phyloP scores from a whole-genome alignment of 1,139 yeast species.

The Torulaspora globosa region DNA sequence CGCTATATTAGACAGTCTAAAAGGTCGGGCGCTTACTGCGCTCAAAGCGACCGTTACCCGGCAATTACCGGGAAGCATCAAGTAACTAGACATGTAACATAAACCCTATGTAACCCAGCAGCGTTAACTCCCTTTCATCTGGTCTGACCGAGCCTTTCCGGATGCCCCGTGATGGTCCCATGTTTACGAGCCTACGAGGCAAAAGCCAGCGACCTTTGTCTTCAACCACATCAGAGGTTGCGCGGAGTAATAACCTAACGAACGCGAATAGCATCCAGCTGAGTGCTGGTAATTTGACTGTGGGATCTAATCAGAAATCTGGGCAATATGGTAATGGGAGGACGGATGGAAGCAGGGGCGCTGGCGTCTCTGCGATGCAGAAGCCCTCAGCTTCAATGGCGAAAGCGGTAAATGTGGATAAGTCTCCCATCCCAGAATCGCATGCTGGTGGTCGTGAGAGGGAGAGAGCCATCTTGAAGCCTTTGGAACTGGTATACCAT shows the following conservation, averaged over 20 bases:
- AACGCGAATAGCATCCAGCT: conserved; percentile 24
- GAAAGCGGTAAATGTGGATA: background rate
- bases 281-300: conserved; percentile 24
- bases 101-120: background rate
- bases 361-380: conserved; percentile 7
- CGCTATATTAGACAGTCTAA: conserved; percentile 3
- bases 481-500: conserved; percentile 66
- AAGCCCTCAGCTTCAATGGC: background rate
- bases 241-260: conserved; percentile 20
- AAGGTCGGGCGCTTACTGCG: background rate
- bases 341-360: conserved; percentile 3
- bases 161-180: conserved; percentile 14
- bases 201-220: conserved; percentile 16
- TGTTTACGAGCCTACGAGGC: conserved; percentile 20
- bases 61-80: background rate
- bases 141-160: background rate
- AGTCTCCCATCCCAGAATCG: background rate
- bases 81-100: background rate
- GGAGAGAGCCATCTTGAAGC: conserved; percentile 19
- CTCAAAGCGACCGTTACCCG: background rate
- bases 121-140: background rate
- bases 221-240: conserved; percentile 9
- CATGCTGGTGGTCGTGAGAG: background rate
- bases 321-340: conserved; percentile 2
- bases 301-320: conserved; percentile 18